Conservation (phyloP, 768 basidiomycete genomes). For the Sarcomyxa edulis region DNA sequence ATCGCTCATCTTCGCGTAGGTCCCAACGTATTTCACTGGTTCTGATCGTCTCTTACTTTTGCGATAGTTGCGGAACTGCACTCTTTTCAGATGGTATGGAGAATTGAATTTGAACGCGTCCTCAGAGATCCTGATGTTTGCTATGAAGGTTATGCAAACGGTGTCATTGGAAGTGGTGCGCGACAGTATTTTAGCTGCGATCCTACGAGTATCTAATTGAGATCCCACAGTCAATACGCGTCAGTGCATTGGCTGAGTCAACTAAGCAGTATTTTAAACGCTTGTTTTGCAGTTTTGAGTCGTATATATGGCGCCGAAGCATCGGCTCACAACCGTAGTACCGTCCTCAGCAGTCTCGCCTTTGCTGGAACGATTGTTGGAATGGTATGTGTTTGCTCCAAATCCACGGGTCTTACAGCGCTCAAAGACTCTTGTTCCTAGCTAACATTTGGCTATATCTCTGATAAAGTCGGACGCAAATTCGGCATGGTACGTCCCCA, state of each 20-base stretch:
- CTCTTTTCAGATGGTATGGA: conserved; percentile 76
- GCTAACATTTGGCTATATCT: conserved; percentile 51
- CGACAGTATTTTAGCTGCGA: no score
- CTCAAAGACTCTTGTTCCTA: no score
- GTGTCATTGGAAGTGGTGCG: conserved; percentile 72
- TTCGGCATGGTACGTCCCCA: conserved; percentile 76
- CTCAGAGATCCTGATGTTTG: conserved; percentile 4
- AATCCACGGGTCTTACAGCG: no score
- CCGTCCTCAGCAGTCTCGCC: conserved; percentile 57
- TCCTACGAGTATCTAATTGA: no score
- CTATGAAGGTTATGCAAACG: conserved; percentile 71
- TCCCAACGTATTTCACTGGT: conserved; percentile 8
- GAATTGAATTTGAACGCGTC: conserved; percentile 2
- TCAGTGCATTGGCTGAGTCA: no score
- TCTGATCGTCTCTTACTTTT: conserved; percentile 1
- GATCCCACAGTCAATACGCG: conserved; percentile 56
- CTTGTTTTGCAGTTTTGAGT: conserved; percentile 53
- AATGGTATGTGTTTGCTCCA: no score
- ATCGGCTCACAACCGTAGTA: conserved; percentile 50
- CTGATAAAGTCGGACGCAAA: conserved; percentile 84
- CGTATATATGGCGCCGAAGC: conserved; percentile 61
- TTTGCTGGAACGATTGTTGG: conserved; percentile 89
- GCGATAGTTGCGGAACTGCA: conserved; percentile 73
- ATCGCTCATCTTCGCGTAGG: conserved; percentile 83
- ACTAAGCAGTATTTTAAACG: no score